phyloP scores from a whole-genome alignment of 1,284 basidiomycete genomes.

The Melampsora americana region DNA sequence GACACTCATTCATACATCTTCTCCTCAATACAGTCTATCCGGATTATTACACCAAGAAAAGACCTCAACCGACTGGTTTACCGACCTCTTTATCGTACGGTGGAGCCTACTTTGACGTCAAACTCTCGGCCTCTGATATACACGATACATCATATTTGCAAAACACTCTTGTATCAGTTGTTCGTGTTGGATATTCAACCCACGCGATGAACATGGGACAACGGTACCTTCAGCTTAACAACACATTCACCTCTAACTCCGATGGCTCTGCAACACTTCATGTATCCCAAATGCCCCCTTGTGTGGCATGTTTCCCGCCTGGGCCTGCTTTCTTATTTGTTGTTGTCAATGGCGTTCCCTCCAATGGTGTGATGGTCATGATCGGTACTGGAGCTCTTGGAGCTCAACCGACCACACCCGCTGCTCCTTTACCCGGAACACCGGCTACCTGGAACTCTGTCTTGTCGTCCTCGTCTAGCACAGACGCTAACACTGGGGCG shows the following conservation, averaged over 20 bases:
- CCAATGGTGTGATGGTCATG: conserved; percentile 69
- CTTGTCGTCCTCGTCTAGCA: neutral
- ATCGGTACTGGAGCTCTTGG: conserved; percentile 76
- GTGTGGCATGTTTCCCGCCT: conserved; percentile 76
- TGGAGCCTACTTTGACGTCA: conserved; percentile 74
- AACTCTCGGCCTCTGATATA: conserved; percentile 56
- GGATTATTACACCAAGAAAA: conserved; percentile 70
- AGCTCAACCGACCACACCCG: conserved; percentile 60
- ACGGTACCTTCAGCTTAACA: conserved; percentile 52
- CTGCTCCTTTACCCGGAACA: conserved; percentile 37
- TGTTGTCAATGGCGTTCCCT: conserved; percentile 75
- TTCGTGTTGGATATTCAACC: conserved; percentile 54
- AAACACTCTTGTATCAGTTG: conserved; percentile 52
- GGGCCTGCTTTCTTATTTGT: conserved; percentile 80
- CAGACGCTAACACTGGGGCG: neutral
- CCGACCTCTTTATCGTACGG: conserved; percentile 76
- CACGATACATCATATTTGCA: conserved; percentile 24
- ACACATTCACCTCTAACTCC: conserved; percentile 51
- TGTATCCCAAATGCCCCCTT: conserved; percentile 74
- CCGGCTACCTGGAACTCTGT: conserved; percentile 8
- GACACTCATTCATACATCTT: conserved; percentile 16
- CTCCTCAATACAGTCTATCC: conserved; percentile 52
- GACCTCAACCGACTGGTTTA: conserved; percentile 70
- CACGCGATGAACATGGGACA: conserved; percentile 56
- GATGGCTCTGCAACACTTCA: conserved; percentile 58